These are phyloP conservation scores for Crassisporium funariophilum DNA, from an alignment of 768 basidiomycete species.

Conservation along the genomic window DNA sequence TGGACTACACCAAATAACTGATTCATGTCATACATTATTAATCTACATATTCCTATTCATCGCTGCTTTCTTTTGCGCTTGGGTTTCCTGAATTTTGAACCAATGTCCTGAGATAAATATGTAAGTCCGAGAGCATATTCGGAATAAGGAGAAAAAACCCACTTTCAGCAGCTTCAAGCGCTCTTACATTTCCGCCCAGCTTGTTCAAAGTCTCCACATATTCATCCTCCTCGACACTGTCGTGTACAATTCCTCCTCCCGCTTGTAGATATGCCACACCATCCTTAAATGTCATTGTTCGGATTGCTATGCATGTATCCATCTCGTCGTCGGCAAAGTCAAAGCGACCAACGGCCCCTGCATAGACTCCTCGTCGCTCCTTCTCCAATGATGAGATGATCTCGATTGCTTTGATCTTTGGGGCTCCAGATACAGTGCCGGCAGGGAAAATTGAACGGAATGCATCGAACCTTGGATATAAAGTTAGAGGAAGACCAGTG, in stretches of 20 bases:
- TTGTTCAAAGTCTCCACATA: conserved; percentile 97
- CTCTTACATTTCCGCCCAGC: conserved; percentile 80
- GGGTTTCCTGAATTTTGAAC: conserved; percentile 62
- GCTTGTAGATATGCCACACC: conserved; percentile 92
- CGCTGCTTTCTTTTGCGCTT: conserved; percentile 26
- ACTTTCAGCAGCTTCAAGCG: conserved; percentile 89
- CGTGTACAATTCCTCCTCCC: conserved; percentile 96
- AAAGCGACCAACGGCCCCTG: conserved; percentile 96
- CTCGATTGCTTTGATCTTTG: conserved; percentile 98
- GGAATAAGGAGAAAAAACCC: conserved; percentile 32
- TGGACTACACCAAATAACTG: conserved; percentile 12
- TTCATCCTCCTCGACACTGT: conserved; percentile 97
- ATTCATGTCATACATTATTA: conserved; percentile 21
- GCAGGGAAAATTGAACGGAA: conserved; percentile 99
- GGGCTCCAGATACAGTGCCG: conserved; percentile 97
- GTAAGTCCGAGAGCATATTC: conserved; percentile 19
- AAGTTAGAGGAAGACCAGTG: conserved; percentile 7
- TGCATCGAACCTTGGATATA: conserved; percentile 81
- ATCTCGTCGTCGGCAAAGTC: conserved; percentile 94
- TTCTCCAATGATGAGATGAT: conserved; percentile 84
- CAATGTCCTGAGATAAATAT: conserved; percentile 56
- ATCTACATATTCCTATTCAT: conserved; percentile 18
- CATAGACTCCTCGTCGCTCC: conserved; percentile 92
- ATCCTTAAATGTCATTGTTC: conserved; percentile 96
- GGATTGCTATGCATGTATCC: conserved; percentile 98